phyloP scores from a whole-genome alignment of 202 grass and related monocot species.

The Hordeum pubiflorum region DNA sequence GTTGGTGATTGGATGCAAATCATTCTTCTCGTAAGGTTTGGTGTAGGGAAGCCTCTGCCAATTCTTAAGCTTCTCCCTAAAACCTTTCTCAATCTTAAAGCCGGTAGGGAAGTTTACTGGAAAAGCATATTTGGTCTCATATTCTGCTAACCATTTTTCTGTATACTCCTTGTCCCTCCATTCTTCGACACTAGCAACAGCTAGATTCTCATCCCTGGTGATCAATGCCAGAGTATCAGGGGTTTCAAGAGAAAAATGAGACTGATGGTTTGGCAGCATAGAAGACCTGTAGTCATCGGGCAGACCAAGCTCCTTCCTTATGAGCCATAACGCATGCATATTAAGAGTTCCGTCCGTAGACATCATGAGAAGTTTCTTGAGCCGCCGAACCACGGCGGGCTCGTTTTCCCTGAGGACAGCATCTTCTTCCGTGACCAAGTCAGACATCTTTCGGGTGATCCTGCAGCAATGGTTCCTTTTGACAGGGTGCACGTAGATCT shows the following conservation, averaged over 20 bases:
- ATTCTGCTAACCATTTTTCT: constrained; percentile 59
- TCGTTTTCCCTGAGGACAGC: constrained; percentile 33
- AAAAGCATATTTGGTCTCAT: constrained; percentile 64
- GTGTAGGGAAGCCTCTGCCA: constrained; percentile 60
- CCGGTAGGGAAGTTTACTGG: constrained; percentile 45
- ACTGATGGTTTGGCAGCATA: constrained; percentile 35
- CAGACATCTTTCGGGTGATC: constrained; percentile 32
- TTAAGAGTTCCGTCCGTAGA: constrained; percentile 27
- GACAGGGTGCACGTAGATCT: constrained; percentile 50
- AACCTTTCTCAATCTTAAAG: constrained; percentile 57
- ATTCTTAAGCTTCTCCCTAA: constrained; percentile 49
- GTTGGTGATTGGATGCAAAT: constrained; percentile 21
- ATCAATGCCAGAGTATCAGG: constrained; percentile 42
- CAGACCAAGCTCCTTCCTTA: constrained; percentile 48
- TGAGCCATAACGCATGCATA: constrained; percentile 44
- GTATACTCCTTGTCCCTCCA: constrained; percentile 60
- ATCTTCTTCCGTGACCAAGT: constrained; percentile 52
- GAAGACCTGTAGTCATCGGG: constrained; percentile 49
- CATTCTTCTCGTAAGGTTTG: constrained; percentile 56
- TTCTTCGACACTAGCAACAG: constrained; percentile 45
- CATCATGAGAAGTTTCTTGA: constrained; percentile 65
- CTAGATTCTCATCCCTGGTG: constrained; percentile 34
- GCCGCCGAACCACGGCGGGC: constrained; percentile 2
- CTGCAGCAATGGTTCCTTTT: constrained; percentile 44
- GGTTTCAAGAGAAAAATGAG: constrained; percentile 32